Evolutionary conservation across 805 yeast genomes (phyloP), one percentile per base, ranked within the genome.

Genomic region (Cephaloascus fragrans): DNA sequence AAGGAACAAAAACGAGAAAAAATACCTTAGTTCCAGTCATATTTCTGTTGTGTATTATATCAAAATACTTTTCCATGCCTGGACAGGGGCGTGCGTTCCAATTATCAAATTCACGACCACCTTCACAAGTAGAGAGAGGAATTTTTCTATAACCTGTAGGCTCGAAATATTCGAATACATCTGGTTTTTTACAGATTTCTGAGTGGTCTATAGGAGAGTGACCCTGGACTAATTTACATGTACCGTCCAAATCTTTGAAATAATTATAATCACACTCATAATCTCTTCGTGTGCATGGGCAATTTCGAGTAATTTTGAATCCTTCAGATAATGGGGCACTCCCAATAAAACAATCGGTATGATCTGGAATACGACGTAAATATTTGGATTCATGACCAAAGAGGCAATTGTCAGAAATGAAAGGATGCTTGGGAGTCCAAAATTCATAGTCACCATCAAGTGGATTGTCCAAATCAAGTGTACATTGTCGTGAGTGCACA

Each of bases 261-360:
- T 69, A 89, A 59, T 89, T 89, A 64, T 79, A 86, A 57, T 93
- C 98, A 71, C 98, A 93, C 59, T 93, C 98, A 53, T 66, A 93
- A 52, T 90, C 98, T 38, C 73, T 72, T 57, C 96, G 73, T 0
- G 93, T 71, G 63, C 98, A 93, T 1, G 81, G 55, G 62, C 98
- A 93, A 55, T 84, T 80, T 43, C 76, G 66, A 9, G 72, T 55
- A 10, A 72, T 64, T 46, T 69, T 71, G 51, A 67, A 73, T 1
- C 84, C 88, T 20, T 73, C 64, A 19, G 62, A 55, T 33, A 84
- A 64, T 9, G 71, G 71, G 3, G 79, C 76, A 39, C 74, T 74
- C 12, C 81, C 81, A 44, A 86, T 80, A 51, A 78, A 83, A 59
- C 95, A 90, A 45, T 79, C 75, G 12, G 28, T 23, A 36, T 67